Evolutionary conservation across 106 monocot species (phyloP).

Genomic region (Allium cepa): DNA sequence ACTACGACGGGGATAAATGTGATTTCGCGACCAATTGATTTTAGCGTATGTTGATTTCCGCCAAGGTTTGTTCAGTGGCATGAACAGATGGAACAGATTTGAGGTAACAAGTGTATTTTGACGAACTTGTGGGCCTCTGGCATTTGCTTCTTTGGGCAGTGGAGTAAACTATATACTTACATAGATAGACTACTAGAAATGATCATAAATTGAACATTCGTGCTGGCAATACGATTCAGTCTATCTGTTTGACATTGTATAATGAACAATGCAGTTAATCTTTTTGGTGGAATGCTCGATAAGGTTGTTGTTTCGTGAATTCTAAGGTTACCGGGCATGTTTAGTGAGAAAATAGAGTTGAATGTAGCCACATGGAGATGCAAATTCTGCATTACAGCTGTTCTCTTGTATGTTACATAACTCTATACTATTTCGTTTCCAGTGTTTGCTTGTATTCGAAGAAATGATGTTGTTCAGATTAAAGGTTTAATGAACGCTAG

Average conservation of each 20-base stretch:
- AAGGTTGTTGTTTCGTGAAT: conserved; percentile 85
- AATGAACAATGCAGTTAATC: conserved; percentile 50
- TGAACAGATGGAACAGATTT: no score
- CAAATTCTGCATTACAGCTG: conserved; percentile 49
- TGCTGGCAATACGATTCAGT: conserved; percentile 72
- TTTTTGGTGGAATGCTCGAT: conserved; percentile 45
- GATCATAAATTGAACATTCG: conserved; percentile 40
- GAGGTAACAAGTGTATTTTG: no score
- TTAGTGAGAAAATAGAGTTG: conserved; percentile 34
- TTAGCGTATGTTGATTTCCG: no score
- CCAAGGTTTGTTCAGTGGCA: no score
- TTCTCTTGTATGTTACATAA: conserved; percentile 53
- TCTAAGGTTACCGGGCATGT: conserved; percentile 74
- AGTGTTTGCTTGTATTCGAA: no score
- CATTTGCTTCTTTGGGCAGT: conserved; percentile 56
- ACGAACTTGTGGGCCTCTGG: not conserved
- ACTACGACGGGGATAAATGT: no score
- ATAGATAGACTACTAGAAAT: conserved; percentile 43
- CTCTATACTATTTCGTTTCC: not conserved
- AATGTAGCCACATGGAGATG: conserved; percentile 86
- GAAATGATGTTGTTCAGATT: no score
- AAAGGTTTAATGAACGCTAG: no score
- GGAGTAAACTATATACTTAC: conserved; percentile 41
- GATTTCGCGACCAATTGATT: no score
- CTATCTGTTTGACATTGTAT: conserved; percentile 65